Percentiles rank a stretch among this genome's conserved stretches.
phyloP scores from a whole-genome alignment of 192 early-diverging fungal species.

The Coemansia sp. region DNA sequence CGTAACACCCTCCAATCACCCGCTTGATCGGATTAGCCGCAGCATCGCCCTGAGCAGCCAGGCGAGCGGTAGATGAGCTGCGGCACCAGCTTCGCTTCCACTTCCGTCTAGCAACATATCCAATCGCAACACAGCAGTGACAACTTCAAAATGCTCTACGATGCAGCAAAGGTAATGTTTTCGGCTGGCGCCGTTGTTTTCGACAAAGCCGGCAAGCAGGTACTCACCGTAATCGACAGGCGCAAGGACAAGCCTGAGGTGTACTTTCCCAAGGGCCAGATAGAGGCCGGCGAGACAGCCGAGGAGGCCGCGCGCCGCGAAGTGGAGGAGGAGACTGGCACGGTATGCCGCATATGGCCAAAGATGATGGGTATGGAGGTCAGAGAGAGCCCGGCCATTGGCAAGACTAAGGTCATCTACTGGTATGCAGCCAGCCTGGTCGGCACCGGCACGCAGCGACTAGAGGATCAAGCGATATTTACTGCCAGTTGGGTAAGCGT shows the following conservation, averaged over 20 bases:
- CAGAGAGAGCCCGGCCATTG: constrained; percentile 7
- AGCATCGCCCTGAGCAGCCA: too few species aligned
- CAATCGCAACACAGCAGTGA: too few species aligned
- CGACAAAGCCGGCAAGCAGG: constrained; percentile 2
- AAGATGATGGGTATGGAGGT: constrained; percentile 28
- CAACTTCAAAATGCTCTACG: constrained; percentile 27
- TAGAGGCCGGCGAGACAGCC: constrained; percentile 28
- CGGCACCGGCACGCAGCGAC: constrained; percentile 13
- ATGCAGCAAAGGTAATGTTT: constrained; percentile 19
- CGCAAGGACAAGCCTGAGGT: background rate
- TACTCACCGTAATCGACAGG: constrained; percentile 25
- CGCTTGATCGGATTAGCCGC: too few species aligned
- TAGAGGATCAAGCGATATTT: constrained; percentile 31
- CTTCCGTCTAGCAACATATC: background rate
- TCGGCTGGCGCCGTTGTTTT: constrained; percentile 54
- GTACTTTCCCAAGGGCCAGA: constrained; percentile 45
- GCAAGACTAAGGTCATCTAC: constrained; percentile 40
- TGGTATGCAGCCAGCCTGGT: constrained; percentile 44
- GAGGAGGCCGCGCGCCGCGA: constrained; percentile 34
- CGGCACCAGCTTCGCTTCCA: too few species aligned
- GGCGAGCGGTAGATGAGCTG: too few species aligned
- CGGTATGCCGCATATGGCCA: constrained; percentile 27
- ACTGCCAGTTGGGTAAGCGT: constrained; percentile 20
- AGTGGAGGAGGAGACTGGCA: constrained; percentile 44
- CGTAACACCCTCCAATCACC: background rate